phyloP scores from a whole-genome alignment of 2,329 filamentous ascomycete genomes.

The Aureobasidium sp. region DNA sequence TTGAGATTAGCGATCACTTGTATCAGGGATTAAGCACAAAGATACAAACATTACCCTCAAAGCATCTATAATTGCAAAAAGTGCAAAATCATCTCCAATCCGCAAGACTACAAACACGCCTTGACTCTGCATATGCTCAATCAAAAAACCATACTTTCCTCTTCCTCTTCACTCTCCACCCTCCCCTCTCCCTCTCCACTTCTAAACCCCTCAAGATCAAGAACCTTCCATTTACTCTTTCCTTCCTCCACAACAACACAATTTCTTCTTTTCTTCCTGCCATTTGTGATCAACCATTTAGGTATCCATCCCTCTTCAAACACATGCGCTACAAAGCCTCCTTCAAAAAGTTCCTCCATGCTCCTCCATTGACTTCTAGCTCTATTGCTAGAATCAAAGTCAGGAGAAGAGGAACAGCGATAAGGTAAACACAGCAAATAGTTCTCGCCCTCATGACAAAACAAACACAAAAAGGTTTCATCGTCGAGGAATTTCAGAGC shows the following conservation, averaged over 20 bases:
- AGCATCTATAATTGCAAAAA: too few relatives aligned
- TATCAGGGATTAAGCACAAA: too few relatives aligned
- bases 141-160: not conserved
- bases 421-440: not conserved
- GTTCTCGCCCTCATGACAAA: not conserved
- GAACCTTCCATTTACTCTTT: not conserved
- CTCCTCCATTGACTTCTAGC: not conserved
- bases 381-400: too few relatives aligned
- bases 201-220: constrained; percentile 2
- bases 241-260: not conserved
- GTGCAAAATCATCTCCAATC: too few relatives aligned
- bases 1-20: too few relatives aligned
- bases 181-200: not conserved
- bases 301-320: constrained; percentile 4
- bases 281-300: not conserved
- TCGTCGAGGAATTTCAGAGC: not conserved
- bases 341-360: not conserved
- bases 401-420: not conserved
- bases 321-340: not conserved
- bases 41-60: too few relatives aligned
- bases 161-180: not conserved
- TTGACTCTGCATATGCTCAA: too few relatives aligned
- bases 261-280: not conserved
- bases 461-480: not conserved
- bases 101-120: too few relatives aligned